Evolutionary conservation across 441 rosid species (phyloP).

Genomic region (Iberis amara): DNA sequence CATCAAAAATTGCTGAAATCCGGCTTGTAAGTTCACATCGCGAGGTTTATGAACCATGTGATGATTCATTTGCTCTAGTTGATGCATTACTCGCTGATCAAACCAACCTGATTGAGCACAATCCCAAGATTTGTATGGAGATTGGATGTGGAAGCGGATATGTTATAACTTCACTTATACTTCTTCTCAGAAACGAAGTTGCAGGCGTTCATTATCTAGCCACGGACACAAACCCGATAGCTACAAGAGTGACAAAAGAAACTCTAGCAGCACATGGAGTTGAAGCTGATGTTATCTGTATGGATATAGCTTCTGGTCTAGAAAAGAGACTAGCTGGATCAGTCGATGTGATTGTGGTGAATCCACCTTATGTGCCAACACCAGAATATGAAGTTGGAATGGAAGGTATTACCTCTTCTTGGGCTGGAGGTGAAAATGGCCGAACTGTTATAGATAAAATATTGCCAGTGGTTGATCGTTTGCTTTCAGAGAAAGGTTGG

Average conservation of each 20-base stretch:
- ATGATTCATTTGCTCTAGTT: constrained; percentile 87
- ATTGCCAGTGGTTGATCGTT: constrained; percentile 57
- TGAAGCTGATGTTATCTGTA: constrained; percentile 54
- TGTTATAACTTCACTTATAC: constrained; percentile 84
- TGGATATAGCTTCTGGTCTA: constrained; percentile 58
- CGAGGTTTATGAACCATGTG: constrained; percentile 91
- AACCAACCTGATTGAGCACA: constrained; percentile 47
- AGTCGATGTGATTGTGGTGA: constrained; percentile 84
- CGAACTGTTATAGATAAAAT: constrained; percentile 70
- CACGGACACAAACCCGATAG: constrained; percentile 64
- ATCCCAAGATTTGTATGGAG: constrained; percentile 70
- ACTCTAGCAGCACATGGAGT: constrained; percentile 72
- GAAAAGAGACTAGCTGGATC: constrained; percentile 58
- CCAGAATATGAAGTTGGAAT: constrained; percentile 84
- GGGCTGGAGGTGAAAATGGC: constrained; percentile 98
- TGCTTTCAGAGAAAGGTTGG: constrained; percentile 78
- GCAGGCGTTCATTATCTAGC: constrained; percentile 51
- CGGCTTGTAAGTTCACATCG: constrained; percentile 73
- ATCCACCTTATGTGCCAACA: constrained; percentile 94
- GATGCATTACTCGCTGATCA: constrained; percentile 79
- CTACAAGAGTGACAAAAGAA: constrained; percentile 52
- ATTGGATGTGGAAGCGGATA: constrained; percentile 93
- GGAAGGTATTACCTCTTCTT: constrained; percentile 77
- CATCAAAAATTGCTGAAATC: constrained; percentile 58
- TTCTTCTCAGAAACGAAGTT: constrained; percentile 48